Conservation (phyloP, 805 yeast species). For the Torulaspora indica region DNA sequence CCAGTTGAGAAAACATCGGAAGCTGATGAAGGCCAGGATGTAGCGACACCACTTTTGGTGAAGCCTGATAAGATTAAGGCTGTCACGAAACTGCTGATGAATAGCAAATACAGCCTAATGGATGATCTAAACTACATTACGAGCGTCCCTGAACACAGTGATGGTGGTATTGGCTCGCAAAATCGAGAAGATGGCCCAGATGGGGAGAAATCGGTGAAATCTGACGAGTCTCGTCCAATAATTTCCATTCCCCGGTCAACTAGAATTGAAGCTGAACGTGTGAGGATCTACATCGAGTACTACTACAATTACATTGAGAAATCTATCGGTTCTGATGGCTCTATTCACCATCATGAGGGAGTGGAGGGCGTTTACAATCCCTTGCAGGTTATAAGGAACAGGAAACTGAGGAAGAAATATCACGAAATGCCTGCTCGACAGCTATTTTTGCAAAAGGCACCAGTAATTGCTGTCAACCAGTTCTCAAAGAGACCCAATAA, state of each 20-base stretch:
- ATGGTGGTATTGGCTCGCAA: background rate
- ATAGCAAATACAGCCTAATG: slow-evolving; percentile 30
- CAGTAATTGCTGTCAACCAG: slow-evolving; percentile 52
- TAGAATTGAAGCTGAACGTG: slow-evolving; percentile 31
- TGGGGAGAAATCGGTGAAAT: background rate
- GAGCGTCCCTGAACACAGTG: slow-evolving; percentile 13
- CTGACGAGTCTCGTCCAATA: background rate
- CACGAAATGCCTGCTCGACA: slow-evolving; percentile 39
- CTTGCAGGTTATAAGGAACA: slow-evolving; percentile 70
- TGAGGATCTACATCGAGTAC: slow-evolving; percentile 39
- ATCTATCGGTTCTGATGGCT: slow-evolving; percentile 31
- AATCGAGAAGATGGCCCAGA: background rate
- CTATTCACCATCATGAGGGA: slow-evolving; percentile 38
- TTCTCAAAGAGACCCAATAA: slow-evolving; percentile 49
- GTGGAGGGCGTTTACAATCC: slow-evolving; percentile 77
- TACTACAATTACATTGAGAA: slow-evolving; percentile 48
- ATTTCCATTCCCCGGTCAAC: slow-evolving; percentile 20
- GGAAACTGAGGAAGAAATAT: slow-evolving; percentile 52
- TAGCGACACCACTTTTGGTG: slow-evolving; percentile 2
- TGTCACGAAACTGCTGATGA: slow-evolving; percentile 27
- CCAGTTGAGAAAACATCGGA: slow-evolving; percentile 1
- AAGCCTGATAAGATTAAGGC: slow-evolving; percentile 19
- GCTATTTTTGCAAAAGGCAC: slow-evolving; percentile 45
- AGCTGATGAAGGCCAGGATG: slow-evolving; percentile 1
- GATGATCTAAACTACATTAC: slow-evolving; percentile 31